Evolutionary conservation across 179 eudicot species (phyloP), one percentile per base, ranked within the genome.

Genomic region (Camellia oleifera): DNA sequence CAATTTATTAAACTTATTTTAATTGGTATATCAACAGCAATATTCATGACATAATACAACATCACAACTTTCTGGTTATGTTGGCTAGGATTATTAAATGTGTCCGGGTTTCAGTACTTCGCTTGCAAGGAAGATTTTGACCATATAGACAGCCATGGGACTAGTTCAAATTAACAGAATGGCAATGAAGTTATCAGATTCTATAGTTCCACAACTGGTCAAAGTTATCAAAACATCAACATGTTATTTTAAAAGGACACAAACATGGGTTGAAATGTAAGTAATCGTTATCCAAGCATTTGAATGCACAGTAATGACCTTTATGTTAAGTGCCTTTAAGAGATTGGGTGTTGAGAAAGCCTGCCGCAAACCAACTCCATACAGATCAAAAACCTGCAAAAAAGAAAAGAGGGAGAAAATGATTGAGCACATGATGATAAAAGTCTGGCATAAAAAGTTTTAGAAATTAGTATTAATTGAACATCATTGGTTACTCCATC

Each of bases 341-440:
- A 95, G 85, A 80, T 92, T 87, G 23, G 95, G 88, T 0, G 93
- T 85, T 61, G 91, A 80, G 81, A 85, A 87, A 79, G 90, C 92
- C 81, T 84, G 86, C 72, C 93, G 81, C 79, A 77, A 72, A 80
- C 99, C 92, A 88, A 94, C 94, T 81, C 98, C 98, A 85, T 95
- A 95, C 18, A 89, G 80, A 81, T 95, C 95, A 81, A 88, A 85
- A 72, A 91, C 93, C 98, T 95, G 83, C 26, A 23, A 81, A 78
- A 64, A 82, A 78, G 62, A 69, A 77, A 66, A 56, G 50, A 26
- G 71, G 7, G 23, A 53, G 23, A 45, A 14, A 75, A 57, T 44
- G 46, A 42, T 60, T 69, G 52, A 81, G 69, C 44, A 18, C 7
- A 81, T 17, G 40, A 63, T 76, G 18, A 23, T 45, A 57, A 46